Percentiles rank a stretch among this genome's conserved stretches.
Conservation (phyloP, 352 stramenopile genomes). For the Phytophthora idaei region DNA sequence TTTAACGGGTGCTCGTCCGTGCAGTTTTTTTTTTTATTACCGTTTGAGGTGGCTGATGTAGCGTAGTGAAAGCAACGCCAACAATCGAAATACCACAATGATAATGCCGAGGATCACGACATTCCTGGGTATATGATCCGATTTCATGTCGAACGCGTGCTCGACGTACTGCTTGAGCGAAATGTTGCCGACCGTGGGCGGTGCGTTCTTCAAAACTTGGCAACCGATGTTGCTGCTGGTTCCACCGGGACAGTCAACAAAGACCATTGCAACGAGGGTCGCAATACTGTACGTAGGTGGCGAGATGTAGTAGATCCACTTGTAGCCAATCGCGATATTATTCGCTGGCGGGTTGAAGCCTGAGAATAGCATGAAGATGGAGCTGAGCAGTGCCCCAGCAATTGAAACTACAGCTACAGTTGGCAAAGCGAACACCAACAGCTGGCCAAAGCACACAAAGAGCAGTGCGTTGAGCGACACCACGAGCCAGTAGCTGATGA, state of each 20-base stretch:
- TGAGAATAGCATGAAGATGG: slow-evolving; percentile 62
- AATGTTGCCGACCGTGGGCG: slow-evolving; percentile 33
- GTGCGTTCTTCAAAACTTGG: slow-evolving; percentile 32
- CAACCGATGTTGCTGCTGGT: slow-evolving; percentile 30
- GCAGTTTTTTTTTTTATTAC: slow-evolving; percentile 10
- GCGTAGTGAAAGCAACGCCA: slow-evolving; percentile 52
- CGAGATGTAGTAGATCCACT: slow-evolving; percentile 66
- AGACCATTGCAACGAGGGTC: slow-evolving; percentile 42
- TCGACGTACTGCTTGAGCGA: slow-evolving; percentile 55
- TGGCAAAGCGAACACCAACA: slow-evolving; percentile 51
- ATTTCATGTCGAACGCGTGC: slow-evolving; percentile 40
- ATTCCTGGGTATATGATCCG: slow-evolving; percentile 38
- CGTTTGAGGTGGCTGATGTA: slow-evolving; percentile 64
- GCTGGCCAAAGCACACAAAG: slow-evolving; percentile 57
- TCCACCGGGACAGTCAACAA: slow-evolving; percentile 39
- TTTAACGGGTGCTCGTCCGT: too few relatives aligned
- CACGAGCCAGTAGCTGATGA: slow-evolving; percentile 55
- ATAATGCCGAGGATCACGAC: slow-evolving; percentile 38
- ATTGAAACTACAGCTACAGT: slow-evolving; percentile 51
- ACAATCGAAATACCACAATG: slow-evolving; percentile 51
- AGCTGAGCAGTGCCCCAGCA: slow-evolving; percentile 49
- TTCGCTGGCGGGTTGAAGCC: slow-evolving; percentile 53
- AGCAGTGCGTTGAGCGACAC: slow-evolving; percentile 52
- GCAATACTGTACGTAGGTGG: slow-evolving; percentile 55
- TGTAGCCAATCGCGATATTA: slow-evolving; percentile 52